Conservation (phyloP, 192 early-diverging fungal genomes). For the Entomortierella beljakovae region DNA sequence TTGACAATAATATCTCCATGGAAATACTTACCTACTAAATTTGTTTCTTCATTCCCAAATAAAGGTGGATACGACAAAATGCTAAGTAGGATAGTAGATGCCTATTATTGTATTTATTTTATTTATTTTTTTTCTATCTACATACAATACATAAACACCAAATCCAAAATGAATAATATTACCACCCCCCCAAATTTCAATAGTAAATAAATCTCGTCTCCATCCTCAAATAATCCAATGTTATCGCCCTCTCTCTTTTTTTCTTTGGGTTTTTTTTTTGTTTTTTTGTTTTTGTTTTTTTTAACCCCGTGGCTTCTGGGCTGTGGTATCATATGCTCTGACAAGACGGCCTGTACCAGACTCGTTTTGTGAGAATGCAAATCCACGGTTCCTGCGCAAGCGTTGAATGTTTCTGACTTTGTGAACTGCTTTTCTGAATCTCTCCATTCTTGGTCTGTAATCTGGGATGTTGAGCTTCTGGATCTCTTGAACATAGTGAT, state of each 20-base stretch:
- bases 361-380: slow-evolving; percentile 98
- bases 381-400: slow-evolving; percentile 92
- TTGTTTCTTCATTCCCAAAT: no score
- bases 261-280: neutral
- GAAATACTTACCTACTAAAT: no score
- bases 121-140: neutral
- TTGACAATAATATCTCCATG: no score
- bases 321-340: slow-evolving; percentile 69
- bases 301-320: slow-evolving; percentile 66
- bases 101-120: no score
- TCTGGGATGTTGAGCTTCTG: slow-evolving; percentile 99
- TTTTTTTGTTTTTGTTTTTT: neutral
- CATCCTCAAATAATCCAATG: neutral
- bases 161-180: neutral
- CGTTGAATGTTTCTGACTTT: slow-evolving; percentile 96
- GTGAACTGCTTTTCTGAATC: slow-evolving; percentile 98
- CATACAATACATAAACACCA: neutral
- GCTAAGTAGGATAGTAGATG: no score
- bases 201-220: neutral
- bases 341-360: slow-evolving; percentile 72
- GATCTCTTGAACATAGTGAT: slow-evolving; percentile 99
- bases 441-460: slow-evolving; percentile 97
- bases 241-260: neutral
- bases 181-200: neutral
- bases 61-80: no score